These are phyloP conservation scores for Berkeleyomyces rouxiae DNA, from an alignment of 2,329 filamentous ascomycete genomes.

Conservation along the genomic window DNA sequence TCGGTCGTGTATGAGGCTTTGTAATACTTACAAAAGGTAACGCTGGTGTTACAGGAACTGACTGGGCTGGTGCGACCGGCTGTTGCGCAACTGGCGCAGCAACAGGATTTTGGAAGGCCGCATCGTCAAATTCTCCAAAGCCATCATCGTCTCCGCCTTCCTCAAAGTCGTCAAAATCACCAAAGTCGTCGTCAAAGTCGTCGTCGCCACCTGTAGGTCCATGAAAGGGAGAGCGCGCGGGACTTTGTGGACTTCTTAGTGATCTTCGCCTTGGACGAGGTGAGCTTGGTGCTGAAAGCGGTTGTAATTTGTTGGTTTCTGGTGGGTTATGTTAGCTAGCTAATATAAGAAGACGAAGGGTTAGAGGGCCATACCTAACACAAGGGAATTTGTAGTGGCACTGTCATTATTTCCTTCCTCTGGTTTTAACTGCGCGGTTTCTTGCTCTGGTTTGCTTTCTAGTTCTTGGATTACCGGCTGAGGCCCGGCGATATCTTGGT, in stretches of 20 bases:
- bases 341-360: neutral
- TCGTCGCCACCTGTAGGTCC: conserved; percentile 18
- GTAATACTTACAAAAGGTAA: conserved; percentile 29
- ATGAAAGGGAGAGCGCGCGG: conserved; percentile 13
- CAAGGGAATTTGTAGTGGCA: neutral
- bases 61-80: conserved; percentile 10
- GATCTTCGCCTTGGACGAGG: conserved; percentile 4
- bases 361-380: neutral
- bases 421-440: neutral
- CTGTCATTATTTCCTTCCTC: neutral
- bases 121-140: conserved; percentile 56
- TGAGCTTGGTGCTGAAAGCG: conserved; percentile 16
- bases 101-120: conserved; percentile 42
- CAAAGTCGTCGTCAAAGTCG: conserved; percentile 43
- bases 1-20: neutral
- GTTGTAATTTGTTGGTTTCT: conserved; percentile 10
- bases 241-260: conserved; percentile 6
- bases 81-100: conserved; percentile 18
- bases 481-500: conserved; percentile 15
- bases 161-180: conserved; percentile 48
- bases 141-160: conserved; percentile 38
- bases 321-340: neutral
- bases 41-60: conserved; percentile 22
- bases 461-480: neutral
- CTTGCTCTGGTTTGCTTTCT: neutral